Conservation (phyloP, 352 stramenopile species). For the Phytophthora pinifolia region DNA sequence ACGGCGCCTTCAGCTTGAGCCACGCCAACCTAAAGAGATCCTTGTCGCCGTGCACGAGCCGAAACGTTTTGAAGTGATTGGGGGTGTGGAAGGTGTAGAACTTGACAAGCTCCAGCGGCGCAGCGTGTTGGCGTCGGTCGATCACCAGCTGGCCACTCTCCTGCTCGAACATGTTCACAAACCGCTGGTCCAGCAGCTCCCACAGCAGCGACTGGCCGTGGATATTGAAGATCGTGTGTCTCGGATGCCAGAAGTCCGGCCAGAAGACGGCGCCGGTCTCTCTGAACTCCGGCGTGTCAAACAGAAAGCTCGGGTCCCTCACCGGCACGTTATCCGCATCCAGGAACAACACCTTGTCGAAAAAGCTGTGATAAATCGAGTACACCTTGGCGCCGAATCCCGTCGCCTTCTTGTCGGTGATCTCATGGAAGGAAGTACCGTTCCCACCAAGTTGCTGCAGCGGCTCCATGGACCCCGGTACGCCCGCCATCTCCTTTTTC, state of each 20-base stretch:
- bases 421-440: constrained; percentile 26
- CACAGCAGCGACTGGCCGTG: constrained; percentile 53
- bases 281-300: constrained; percentile 39
- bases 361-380: constrained; percentile 47
- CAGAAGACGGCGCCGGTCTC: constrained; percentile 63
- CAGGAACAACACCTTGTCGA: constrained; percentile 56
- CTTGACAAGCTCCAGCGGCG: constrained; percentile 35
- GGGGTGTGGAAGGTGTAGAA: constrained; percentile 50
- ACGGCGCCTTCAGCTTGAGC: constrained; percentile 47
- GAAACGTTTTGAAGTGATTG: constrained; percentile 32
- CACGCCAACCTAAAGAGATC: constrained; percentile 64
- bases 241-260: constrained; percentile 71
- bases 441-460: constrained; percentile 10
- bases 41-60: constrained; percentile 56
- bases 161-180: constrained; percentile 72
- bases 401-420: constrained; percentile 35
- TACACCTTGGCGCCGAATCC: constrained; percentile 58
- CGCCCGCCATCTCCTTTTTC: constrained; percentile 30
- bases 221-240: constrained; percentile 65
- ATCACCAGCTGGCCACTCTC: constrained; percentile 66
- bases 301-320: constrained; percentile 60
- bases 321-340: constrained; percentile 64
- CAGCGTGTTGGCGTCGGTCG: constrained; percentile 38
- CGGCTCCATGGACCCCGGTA: constrained; percentile 19
- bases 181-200: constrained; percentile 45